phyloP scores from a whole-genome alignment of 768 basidiomycete species.

The Amanita exitialis region DNA sequence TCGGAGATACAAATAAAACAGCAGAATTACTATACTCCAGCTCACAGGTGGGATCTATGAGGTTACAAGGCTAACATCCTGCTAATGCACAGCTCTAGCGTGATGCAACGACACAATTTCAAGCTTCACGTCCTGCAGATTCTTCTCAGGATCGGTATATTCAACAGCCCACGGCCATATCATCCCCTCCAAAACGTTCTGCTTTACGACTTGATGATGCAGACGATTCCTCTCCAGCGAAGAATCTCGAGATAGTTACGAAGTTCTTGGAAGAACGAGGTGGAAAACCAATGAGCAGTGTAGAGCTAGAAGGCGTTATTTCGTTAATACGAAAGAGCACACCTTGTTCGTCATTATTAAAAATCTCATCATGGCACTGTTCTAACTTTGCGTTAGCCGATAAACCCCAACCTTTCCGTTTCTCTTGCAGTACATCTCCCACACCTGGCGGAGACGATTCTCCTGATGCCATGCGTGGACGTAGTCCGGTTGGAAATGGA shows the following conservation, averaged over 20 bases:
- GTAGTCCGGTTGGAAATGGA: constrained; percentile 12
- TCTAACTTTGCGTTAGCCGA: constrained; percentile 15
- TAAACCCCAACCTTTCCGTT: constrained; percentile 50
- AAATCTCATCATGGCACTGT: background rate
- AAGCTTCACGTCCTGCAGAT: background rate
- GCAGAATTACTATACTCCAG: background rate
- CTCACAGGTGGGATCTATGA: background rate
- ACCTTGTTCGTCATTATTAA: constrained; percentile 24
- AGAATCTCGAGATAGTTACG: constrained; percentile 38
- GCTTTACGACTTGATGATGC: constrained; percentile 7
- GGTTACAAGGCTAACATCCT: background rate
- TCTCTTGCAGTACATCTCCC: constrained; percentile 36
- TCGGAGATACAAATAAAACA: background rate
- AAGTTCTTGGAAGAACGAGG: constrained; percentile 37
- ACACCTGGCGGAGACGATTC: constrained; percentile 30
- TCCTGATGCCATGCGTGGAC: constrained; percentile 13
- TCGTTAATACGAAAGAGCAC: constrained; percentile 43
- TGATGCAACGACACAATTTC: background rate
- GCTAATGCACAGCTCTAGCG: background rate
- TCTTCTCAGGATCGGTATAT: constrained; percentile 6
- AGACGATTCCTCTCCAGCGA: constrained; percentile 24
- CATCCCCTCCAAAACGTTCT: constrained; percentile 2
- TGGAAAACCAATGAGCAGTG: constrained; percentile 36
- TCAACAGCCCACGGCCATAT: background rate
- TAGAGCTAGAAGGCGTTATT: constrained; percentile 46